These are phyloP conservation scores for Fraxinus xanthoxyloides DNA, from an alignment of 305 asterid genomes.

Conservation along the genomic window DNA sequence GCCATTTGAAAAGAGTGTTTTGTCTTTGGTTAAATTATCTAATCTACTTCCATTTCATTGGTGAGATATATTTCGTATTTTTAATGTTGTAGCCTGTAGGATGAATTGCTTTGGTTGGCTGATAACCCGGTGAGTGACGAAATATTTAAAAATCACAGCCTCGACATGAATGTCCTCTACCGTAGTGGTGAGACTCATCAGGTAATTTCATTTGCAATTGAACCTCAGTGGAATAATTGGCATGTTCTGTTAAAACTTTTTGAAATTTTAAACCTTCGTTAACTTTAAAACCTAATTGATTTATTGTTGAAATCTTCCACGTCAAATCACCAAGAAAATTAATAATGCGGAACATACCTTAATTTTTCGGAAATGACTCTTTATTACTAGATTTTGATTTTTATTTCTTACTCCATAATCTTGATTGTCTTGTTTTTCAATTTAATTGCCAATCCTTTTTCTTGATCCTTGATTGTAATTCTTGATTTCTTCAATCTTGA, in stretches of 20 bases:
- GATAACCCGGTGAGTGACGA: constrained; percentile 51
- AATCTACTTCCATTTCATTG: neutral
- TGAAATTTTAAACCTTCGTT: neutral
- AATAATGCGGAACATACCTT: neutral
- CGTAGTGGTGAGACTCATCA: constrained; percentile 86
- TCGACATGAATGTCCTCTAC: constrained; percentile 77
- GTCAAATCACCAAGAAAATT: neutral
- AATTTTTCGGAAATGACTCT: neutral
- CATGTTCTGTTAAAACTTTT: neutral
- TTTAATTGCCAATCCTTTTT: no score
- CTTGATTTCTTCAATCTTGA: neutral
- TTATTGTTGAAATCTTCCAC: neutral
- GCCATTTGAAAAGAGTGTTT: neutral
- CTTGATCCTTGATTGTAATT: neutral
- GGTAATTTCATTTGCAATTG: constrained; percentile 35
- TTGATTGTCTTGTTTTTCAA: neutral
- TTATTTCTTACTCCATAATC: neutral
- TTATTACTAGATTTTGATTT: neutral
- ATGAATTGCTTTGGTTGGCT: constrained; percentile 90
- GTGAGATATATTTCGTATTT: constrained; percentile 19
- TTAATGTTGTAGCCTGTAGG: constrained; percentile 60
- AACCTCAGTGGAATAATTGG: neutral
- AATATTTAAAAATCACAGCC: constrained; percentile 55
- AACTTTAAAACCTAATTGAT: neutral
- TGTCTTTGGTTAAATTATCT: neutral